These are phyloP conservation scores for Juncus inflexus DNA, from an alignment of 176 grass and related monocot species.

Conservation along the genomic window DNA sequence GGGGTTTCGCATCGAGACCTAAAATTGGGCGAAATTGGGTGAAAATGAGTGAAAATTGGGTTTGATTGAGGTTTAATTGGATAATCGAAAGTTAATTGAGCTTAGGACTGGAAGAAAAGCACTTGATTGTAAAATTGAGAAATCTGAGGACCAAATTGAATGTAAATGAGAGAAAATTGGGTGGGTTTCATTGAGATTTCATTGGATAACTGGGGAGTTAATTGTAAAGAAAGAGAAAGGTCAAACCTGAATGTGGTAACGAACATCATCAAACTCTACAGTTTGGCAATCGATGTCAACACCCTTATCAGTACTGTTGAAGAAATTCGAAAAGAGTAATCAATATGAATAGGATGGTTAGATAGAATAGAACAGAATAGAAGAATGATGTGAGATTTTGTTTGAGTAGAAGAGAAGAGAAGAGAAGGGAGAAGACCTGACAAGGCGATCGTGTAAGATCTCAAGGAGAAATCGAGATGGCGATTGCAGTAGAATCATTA, in stretches of 20 bases:
- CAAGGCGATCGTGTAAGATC: constrained; percentile 87
- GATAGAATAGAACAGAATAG: background rate
- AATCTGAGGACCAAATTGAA: background rate
- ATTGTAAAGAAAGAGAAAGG: background rate
- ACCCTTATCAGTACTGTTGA: constrained; percentile 65
- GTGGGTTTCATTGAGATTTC: background rate
- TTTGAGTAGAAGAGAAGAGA: constrained; percentile 21
- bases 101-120: background rate
- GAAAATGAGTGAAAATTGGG: background rate
- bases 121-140: background rate
- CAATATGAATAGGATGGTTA: background rate
- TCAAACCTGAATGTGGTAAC: constrained; percentile 89
- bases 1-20: constrained; percentile 88
- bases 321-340: background rate
- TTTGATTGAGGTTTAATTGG: background rate
- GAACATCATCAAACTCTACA: constrained; percentile 91
- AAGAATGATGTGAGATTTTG: background rate
- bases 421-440: constrained; percentile 38
- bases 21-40: constrained; percentile 26
- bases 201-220: background rate
- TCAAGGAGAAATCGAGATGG: constrained; percentile 93
- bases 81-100: background rate
- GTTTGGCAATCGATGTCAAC: constrained; percentile 96
- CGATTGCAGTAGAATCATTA: constrained; percentile 94
- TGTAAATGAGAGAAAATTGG: background rate